Evolutionary conservation across 164 flowering plant species (phyloP).

Genomic region (Hamamelis virginiana): DNA sequence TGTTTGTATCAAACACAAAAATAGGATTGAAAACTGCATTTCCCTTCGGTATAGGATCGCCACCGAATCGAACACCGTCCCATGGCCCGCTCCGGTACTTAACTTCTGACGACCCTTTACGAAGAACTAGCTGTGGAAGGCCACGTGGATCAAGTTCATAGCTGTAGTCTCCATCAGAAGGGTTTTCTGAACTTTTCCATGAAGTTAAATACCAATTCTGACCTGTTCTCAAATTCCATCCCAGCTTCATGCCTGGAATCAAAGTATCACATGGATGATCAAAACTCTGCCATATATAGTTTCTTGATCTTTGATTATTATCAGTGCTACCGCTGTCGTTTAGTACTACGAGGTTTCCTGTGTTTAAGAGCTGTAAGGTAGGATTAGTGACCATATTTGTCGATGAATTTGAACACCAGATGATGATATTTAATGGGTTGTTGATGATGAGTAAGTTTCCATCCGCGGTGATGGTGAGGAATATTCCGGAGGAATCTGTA

Average conservation of each 20-base stretch:
- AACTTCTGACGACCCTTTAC: neutral
- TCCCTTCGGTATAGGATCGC: neutral
- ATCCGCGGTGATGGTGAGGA: constrained; percentile 3
- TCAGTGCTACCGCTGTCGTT: neutral
- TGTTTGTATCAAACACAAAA: neutral
- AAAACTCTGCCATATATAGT: constrained; percentile 25
- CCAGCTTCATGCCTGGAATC: constrained; percentile 28
- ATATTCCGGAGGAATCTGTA: constrained; percentile 7
- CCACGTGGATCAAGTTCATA: constrained; percentile 9
- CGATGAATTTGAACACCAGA: constrained; percentile 22
- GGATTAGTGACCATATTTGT: neutral
- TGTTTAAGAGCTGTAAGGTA: constrained; percentile 6
- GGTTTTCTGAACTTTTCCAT: constrained; percentile 32
- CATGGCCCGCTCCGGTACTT: constrained; percentile 27
- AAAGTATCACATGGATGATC: constrained; percentile 22
- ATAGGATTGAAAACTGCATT: neutral
- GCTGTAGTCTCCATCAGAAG: constrained; percentile 25
- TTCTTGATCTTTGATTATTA: neutral
- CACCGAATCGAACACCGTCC: constrained; percentile 20
- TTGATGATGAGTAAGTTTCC: constrained; percentile 8
- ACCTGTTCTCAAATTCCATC: constrained; percentile 7
- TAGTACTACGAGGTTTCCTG: constrained; percentile 28
- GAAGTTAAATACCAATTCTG: constrained; percentile 18
- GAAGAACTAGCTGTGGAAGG: constrained; percentile 5
- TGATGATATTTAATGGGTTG: neutral